A percentile compares a stretch with the other conserved stretches of the same genome.
Conservation (phyloP, 2,329 filamentous ascomycete genomes). For the Pyrenophora graminea region DNA sequence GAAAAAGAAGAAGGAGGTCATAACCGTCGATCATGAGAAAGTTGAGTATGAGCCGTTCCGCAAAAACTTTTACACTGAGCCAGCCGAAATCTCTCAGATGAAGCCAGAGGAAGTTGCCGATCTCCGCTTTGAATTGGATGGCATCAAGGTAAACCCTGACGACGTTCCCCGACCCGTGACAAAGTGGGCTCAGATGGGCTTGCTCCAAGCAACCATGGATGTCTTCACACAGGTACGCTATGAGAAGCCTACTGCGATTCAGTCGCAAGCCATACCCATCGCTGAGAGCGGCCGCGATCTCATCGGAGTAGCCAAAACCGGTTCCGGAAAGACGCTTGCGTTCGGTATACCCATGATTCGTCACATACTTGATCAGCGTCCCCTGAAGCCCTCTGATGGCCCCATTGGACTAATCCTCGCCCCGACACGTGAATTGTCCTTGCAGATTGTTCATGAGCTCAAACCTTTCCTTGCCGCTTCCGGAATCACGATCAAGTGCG, state of each 20-base stretch:
- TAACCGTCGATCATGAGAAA: constrained; percentile 82
- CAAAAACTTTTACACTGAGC: constrained; percentile 94
- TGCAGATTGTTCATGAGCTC: constrained; percentile 92
- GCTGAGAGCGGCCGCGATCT: constrained; percentile 97
- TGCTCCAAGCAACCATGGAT: constrained; percentile 84
- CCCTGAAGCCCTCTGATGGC: constrained; percentile 81
- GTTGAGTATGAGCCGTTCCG: constrained; percentile 82
- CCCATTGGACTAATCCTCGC: constrained; percentile 89
- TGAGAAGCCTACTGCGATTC: constrained; percentile 88
- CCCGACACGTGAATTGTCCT: constrained; percentile 89
- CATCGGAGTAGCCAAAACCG: constrained; percentile 95
- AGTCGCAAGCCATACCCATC: constrained; percentile 90
- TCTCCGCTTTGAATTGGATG: constrained; percentile 84
- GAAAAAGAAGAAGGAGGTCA: constrained; percentile 96
- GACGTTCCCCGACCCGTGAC: constrained; percentile 91
- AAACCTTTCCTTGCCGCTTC: constrained; percentile 91
- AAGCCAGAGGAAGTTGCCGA: constrained; percentile 82
- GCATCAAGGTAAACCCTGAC: constrained; percentile 79
- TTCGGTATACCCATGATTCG: constrained; percentile 97
- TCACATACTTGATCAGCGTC: constrained; percentile 91
- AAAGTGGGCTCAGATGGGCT: constrained; percentile 94
- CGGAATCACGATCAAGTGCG: constrained; percentile 83
- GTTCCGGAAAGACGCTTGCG: constrained; percentile 95
- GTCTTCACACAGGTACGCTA: constrained; percentile 82
- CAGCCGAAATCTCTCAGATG: constrained; percentile 79